Conservation (phyloP, 1,139 yeast species). For the Yamadazyma diddensiae region DNA sequence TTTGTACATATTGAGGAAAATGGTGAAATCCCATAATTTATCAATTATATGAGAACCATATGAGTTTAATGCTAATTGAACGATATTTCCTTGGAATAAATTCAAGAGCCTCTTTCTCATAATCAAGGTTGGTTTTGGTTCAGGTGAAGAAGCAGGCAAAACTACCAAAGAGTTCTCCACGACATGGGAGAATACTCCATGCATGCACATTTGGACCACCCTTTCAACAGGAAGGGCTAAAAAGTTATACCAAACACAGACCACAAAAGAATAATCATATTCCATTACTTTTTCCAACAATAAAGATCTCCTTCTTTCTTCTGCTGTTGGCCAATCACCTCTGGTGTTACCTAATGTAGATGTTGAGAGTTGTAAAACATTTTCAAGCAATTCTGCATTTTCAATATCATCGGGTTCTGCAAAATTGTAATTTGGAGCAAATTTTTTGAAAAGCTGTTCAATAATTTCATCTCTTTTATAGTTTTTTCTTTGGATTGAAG, state of each 20-base stretch:
- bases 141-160: constrained; percentile 20
- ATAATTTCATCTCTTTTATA: constrained; percentile 68
- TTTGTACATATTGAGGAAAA: constrained; percentile 76
- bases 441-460: constrained; percentile 55
- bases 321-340: constrained; percentile 91
- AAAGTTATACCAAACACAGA: constrained; percentile 58
- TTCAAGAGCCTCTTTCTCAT: constrained; percentile 72
- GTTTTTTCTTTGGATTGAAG: constrained; percentile 56
- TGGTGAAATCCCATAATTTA: constrained; percentile 75
- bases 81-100: constrained; percentile 51
- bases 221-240: constrained; percentile 57
- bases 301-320: constrained; percentile 77
- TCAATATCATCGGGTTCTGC: constrained; percentile 28
- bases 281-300: constrained; percentile 70
- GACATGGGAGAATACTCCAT: constrained; percentile 87
- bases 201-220: constrained; percentile 70
- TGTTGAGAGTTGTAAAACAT: constrained; percentile 56
- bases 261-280: constrained; percentile 59
- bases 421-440: constrained; percentile 47
- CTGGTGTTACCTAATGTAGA: constrained; percentile 80
- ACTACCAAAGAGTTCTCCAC: constrained; percentile 59
- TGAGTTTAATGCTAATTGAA: constrained; percentile 73
- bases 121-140: constrained; percentile 49
- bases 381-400: constrained; percentile 53
- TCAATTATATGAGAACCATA: constrained; percentile 93